A percentile compares a stretch with the other conserved stretches of the same genome.
These are phyloP conservation scores for Patellifolia procumbens DNA, from an alignment of 179 eudicot species.

Conservation along the genomic window DNA sequence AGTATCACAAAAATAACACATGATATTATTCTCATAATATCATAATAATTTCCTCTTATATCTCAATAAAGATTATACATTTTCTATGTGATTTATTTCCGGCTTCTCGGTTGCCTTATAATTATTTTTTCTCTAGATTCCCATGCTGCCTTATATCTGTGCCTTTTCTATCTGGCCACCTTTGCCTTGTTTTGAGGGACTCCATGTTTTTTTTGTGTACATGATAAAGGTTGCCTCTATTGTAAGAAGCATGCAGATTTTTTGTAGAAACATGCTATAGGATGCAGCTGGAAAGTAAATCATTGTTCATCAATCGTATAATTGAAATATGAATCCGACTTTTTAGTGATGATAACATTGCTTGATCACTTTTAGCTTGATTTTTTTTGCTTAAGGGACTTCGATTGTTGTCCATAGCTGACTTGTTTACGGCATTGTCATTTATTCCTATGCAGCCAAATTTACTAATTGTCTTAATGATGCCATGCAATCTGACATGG, in stretches of 20 bases:
- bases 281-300: not conserved
- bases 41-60: too few relatives aligned
- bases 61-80: too few relatives aligned
- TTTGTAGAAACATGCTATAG: not conserved
- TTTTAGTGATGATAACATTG: not conserved
- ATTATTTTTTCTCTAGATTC: too few relatives aligned
- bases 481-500: constrained; percentile 7
- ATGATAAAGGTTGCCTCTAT: not conserved
- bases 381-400: not conserved
- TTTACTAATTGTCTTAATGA: not conserved
- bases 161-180: not conserved
- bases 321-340: not conserved
- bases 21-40: too few relatives aligned
- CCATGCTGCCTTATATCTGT: not conserved
- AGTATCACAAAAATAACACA: too few relatives aligned
- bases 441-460: not conserved
- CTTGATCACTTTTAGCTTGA: not conserved
- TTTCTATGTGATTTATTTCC: too few relatives aligned
- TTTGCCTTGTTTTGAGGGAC: not conserved
- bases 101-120: too few relatives aligned
- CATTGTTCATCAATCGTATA: not conserved
- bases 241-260: not conserved
- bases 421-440: not conserved
- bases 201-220: not conserved
- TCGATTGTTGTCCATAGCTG: not conserved